Evolutionary conservation across 2,329 filamentous ascomycete genomes (phyloP).

Genomic region (Sporothrix curviconia): DNA sequence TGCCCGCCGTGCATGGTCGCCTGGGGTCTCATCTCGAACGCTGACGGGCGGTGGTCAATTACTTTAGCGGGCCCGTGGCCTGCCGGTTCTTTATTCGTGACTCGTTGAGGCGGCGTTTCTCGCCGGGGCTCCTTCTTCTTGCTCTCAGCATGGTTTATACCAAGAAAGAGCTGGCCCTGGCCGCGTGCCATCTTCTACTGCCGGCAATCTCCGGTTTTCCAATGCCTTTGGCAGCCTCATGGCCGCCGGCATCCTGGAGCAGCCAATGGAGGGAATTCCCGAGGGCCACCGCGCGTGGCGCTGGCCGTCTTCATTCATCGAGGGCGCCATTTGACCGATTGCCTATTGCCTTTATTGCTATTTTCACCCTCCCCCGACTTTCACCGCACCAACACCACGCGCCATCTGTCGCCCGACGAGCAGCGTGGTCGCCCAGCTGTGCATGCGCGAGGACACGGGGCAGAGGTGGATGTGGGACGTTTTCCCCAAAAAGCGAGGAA

Average conservation of each 20-base stretch:
- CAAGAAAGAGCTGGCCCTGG: constrained; percentile 13
- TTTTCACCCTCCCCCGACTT: constrained; percentile 65
- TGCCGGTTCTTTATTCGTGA: constrained; percentile 18
- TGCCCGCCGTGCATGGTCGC: constrained; percentile 11
- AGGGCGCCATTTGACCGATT: constrained; percentile 53
- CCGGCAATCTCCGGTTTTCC: constrained; percentile 14
- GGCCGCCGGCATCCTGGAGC: constrained; percentile 44
- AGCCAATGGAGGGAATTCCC: constrained; percentile 48
- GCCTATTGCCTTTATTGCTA: constrained; percentile 46
- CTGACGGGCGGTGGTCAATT: neutral
- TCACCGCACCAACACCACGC: constrained; percentile 39
- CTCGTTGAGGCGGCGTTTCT: constrained; percentile 10
- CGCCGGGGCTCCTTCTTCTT: constrained; percentile 9
- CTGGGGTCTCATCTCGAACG: constrained; percentile 14
- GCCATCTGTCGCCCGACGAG: constrained; percentile 53
- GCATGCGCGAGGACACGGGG: constrained; percentile 50
- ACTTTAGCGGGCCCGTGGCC: constrained; percentile 15
- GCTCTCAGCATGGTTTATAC: constrained; percentile 17
- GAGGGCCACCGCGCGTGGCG: constrained; percentile 38
- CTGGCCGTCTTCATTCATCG: constrained; percentile 43
- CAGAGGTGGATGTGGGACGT: constrained; percentile 49
- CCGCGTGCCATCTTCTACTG: constrained; percentile 14
- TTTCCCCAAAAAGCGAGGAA: constrained; percentile 38
- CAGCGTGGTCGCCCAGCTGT: constrained; percentile 44
- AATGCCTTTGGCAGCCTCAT: constrained; percentile 34